Percentiles rank a stretch among this genome's conserved stretches.
Evolutionary conservation across 1,139 yeast genomes (phyloP).

Genomic region (Pichia sp.): DNA sequence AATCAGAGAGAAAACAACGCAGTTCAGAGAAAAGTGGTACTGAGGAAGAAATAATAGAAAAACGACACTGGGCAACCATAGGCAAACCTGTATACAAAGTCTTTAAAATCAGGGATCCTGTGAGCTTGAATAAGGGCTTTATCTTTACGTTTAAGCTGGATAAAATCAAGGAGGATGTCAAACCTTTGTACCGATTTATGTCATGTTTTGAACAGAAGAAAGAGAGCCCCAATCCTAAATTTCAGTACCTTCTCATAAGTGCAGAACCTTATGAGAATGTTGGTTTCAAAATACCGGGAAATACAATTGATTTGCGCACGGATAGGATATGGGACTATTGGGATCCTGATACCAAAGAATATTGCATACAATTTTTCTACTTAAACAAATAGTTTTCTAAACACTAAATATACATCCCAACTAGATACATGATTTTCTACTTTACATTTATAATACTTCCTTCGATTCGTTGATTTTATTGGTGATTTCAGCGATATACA

Average conservation of each 20-base stretch:
- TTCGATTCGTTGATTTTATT: conserved; percentile 33
- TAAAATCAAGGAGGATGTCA: conserved; percentile 39
- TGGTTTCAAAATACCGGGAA: conserved; percentile 63
- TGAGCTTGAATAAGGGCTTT: conserved; percentile 55
- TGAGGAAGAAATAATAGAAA: conserved; percentile 30
- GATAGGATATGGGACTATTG: conserved; percentile 63
- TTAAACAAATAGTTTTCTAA: conserved; percentile 7
- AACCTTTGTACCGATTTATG: conserved; percentile 69
- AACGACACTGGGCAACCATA: conserved; percentile 53
- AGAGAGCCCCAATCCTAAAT: conserved; percentile 40
- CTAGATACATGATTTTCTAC: conserved; percentile 9
- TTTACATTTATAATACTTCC: conserved; percentile 7
- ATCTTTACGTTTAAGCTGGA: conserved; percentile 56
- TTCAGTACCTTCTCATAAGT: conserved; percentile 67
- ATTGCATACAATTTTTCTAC: conserved; percentile 63
- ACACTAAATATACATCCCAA: neutral
- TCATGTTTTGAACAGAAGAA: conserved; percentile 63
- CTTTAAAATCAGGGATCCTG: conserved; percentile 61
- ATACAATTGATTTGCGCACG: conserved; percentile 47
- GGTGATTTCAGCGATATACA: conserved; percentile 47
- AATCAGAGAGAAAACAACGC: conserved; percentile 38
- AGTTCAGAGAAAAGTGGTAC: conserved; percentile 16
- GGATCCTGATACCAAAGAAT: conserved; percentile 66
- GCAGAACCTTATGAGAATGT: conserved; percentile 84
- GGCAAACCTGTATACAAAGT: conserved; percentile 71